Evolutionary conservation across 768 basidiomycete genomes (phyloP), one percentile per base, ranked within the genome.

Genomic region (Boletus rufocinnamomeus): DNA sequence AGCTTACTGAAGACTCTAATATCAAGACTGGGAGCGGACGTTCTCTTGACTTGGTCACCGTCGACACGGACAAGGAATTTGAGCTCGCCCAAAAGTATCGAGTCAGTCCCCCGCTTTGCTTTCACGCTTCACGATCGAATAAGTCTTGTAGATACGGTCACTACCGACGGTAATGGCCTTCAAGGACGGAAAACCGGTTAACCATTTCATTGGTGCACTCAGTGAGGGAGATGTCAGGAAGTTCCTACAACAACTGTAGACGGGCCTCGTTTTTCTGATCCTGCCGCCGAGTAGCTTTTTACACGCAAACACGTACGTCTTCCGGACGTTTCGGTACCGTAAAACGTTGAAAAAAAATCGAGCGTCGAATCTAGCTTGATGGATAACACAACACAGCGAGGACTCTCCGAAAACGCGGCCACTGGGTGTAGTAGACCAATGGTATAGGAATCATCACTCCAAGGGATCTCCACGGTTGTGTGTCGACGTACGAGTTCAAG

Each of bases 151-250:
- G 91, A 77, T 93, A 59, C 74, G 78, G n/a, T 80, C 88, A 17
- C 72, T 93, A n/a, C 91, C 91, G 4, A 93, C 91, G 0, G 89
- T 93, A 32, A 75, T 89, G 57, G 91, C 89, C 4, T 92, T 92
- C 75, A 81, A 78, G 56, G 80, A 86, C 49, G 90, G 89, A 19
- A 66, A 82, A 61, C 75, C 73, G 1, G 75, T 86, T n/a, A 73
- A 73, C 46, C 77, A 84, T 48, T 93, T 93, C 65, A 75, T 84
- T 2, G 90, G 87, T 47, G 84, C 85, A 4, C 69, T 82, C 35
- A 74, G 76, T 23, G 80, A 82, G 61, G 59, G 61, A 30, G 76
- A 72, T 0, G 72, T 87, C 21, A 71, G 71, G 54, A 64, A 75
- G 48, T 84, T 85, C 62, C 64, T 88, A 48, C 73, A 77, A 58